Evolutionary conservation across 2,329 filamentous ascomycete species (phyloP).

Genomic region (Elsinoe necatrix): DNA sequence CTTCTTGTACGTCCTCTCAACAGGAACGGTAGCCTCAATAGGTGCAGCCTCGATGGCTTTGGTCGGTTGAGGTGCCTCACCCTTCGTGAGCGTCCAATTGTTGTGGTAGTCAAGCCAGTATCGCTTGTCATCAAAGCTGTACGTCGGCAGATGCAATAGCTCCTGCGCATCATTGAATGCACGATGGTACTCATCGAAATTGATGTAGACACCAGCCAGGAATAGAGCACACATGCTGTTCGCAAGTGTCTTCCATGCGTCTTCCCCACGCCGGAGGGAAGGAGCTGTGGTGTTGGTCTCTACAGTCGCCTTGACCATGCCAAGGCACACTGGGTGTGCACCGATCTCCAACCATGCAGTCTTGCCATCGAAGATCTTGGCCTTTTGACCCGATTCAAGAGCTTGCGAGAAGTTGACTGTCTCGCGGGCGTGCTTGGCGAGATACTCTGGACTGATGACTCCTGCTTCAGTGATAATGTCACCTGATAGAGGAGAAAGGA

Average conservation of each 20-base stretch:
- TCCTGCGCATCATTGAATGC: conserved; percentile 51
- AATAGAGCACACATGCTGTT: conserved; percentile 53
- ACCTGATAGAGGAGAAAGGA: conserved; percentile 61
- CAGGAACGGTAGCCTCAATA: conserved; percentile 31
- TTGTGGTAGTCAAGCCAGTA: conserved; percentile 66
- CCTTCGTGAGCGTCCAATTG: conserved; percentile 65
- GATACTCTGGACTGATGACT: conserved; percentile 52
- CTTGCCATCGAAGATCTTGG: conserved; percentile 54
- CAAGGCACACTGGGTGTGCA: conserved; percentile 61
- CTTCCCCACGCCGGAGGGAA: conserved; percentile 54
- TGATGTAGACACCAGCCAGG: conserved; percentile 52
- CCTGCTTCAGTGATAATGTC: conserved; percentile 51
- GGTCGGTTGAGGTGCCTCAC: conserved; percentile 41
- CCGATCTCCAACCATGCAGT: conserved; percentile 66
- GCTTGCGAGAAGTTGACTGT: conserved; percentile 61
- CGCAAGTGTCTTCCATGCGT: conserved; percentile 56
- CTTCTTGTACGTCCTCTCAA: conserved; percentile 42
- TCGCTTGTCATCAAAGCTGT: conserved; percentile 61
- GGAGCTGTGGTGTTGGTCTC: conserved; percentile 49
- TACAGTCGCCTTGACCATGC: conserved; percentile 59
- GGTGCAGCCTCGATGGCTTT: conserved; percentile 30
- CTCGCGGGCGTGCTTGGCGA: conserved; percentile 57
- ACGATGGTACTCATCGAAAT: conserved; percentile 63
- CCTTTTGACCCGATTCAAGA: conserved; percentile 49
- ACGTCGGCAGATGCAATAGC: conserved; percentile 58